Evolutionary conservation across 768 basidiomycete genomes (phyloP).

Genomic region (Asterophora lycoperdoides): DNA sequence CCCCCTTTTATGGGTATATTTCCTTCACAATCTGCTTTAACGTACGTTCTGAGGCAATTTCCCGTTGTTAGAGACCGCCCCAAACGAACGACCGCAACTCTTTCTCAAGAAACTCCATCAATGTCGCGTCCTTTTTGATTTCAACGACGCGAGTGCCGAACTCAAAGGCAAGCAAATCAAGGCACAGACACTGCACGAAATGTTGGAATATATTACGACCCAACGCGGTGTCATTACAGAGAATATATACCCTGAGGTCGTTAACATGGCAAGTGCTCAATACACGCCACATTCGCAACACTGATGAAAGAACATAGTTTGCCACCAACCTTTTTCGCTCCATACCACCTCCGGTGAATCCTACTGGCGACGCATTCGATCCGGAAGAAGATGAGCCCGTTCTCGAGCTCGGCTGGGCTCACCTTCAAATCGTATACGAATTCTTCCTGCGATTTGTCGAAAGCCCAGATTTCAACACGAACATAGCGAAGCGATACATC

Average conservation of each 20-base stretch:
- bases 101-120: conserved; percentile 95
- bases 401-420: conserved; percentile 98
- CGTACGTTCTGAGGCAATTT: conserved; percentile 7
- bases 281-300: conserved; percentile 5
- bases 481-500: conserved; percentile 95
- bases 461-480: conserved; percentile 96
- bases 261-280: conserved; percentile 77
- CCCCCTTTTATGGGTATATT: conserved; percentile 82
- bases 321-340: conserved; percentile 97
- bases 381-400: conserved; percentile 99
- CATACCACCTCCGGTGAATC: conserved; percentile 99
- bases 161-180: conserved; percentile 98
- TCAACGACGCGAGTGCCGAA: conserved; percentile 95
- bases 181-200: conserved; percentile 94
- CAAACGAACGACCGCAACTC: conserved; percentile 81
- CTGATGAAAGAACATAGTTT: conserved; percentile 54
- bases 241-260: conserved; percentile 96
- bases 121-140: conserved; percentile 96
- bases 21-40: neutral
- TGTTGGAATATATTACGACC: conserved; percentile 98
- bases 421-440: conserved; percentile 98
- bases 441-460: conserved; percentile 99
- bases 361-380: conserved; percentile 96
- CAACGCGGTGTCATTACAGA: conserved; percentile 96
- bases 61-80: conserved; percentile 69